A percentile compares a stretch with the other conserved stretches of the same genome.
Evolutionary conservation across 1,139 yeast genomes (phyloP).

Genomic region (Hemisphaericaspora lyxosophila): DNA sequence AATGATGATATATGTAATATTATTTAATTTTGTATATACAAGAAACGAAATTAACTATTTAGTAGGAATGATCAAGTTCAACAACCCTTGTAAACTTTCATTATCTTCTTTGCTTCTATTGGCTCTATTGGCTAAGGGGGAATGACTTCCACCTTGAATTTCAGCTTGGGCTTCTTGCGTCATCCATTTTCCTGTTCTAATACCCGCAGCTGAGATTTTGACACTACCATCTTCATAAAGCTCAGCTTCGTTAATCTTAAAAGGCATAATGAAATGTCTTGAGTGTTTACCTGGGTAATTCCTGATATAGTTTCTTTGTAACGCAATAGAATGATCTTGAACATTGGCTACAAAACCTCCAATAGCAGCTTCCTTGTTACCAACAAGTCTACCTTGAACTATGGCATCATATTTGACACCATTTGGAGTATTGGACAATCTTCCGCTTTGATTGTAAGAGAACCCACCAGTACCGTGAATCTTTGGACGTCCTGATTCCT

Average conservation of each 20-base stretch:
- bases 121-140: conserved; percentile 26
- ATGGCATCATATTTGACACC: conserved; percentile 62
- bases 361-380: conserved; percentile 57
- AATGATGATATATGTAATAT: neutral
- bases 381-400: conserved; percentile 70
- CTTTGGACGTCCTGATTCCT: conserved; percentile 12
- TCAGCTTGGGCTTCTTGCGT: conserved; percentile 25
- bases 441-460: conserved; percentile 69
- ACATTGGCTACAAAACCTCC: conserved; percentile 69
- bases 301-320: conserved; percentile 42
- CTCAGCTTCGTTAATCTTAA: conserved; percentile 42
- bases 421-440: conserved; percentile 70
- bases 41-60: conserved; percentile 4
- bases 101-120: conserved; percentile 39
- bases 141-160: conserved; percentile 31
- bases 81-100: conserved; percentile 33
- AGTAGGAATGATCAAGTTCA: conserved; percentile 22
- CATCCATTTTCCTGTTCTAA: conserved; percentile 44
- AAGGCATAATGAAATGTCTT: conserved; percentile 47
- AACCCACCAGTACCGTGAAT: conserved; percentile 73
- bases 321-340: conserved; percentile 37
- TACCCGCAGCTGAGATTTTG: conserved; percentile 42
- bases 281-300: conserved; percentile 45
- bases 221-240: conserved; percentile 37
- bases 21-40: conserved; percentile 6